These are phyloP conservation scores for Eucalyptus leucophloia DNA, from an alignment of 345 rosid species.

Conservation along the genomic window DNA sequence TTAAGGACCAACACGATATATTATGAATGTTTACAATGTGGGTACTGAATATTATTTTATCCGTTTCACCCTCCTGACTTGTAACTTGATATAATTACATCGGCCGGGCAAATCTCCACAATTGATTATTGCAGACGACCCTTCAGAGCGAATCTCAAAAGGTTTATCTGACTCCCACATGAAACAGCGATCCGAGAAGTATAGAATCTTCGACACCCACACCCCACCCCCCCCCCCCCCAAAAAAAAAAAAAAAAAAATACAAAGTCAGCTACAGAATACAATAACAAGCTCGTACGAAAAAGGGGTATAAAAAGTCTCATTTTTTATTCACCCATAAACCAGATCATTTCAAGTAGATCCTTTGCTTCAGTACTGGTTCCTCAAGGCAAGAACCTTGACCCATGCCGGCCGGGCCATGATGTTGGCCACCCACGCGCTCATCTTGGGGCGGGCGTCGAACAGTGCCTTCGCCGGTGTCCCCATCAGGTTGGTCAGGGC, in stretches of 20 bases:
- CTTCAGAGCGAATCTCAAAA: too few relatives aligned
- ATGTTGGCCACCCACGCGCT: constrained; percentile 11
- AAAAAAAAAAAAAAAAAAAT: too few relatives aligned
- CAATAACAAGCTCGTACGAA: accelerated
- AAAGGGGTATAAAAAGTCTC: accelerated
- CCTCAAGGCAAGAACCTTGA: constrained; percentile 39
- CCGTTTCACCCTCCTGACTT: accelerated
- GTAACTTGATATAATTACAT: too few relatives aligned
- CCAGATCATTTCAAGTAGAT: background rate
- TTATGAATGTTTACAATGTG: accelerated
- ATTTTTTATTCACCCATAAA: accelerated
- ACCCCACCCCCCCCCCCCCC: too few relatives aligned
- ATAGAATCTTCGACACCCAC: too few relatives aligned
- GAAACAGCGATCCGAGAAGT: too few relatives aligned
- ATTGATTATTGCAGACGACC: too few relatives aligned
- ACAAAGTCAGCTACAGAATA: too few relatives aligned
- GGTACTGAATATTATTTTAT: too few relatives aligned
- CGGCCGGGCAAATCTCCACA: too few relatives aligned
- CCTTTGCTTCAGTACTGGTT: background rate
- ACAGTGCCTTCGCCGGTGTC: background rate
- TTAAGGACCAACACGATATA: accelerated
- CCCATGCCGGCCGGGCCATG: constrained; percentile 16
- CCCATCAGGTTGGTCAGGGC: background rate
- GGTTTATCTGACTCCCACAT: too few relatives aligned
- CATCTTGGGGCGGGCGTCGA: constrained; percentile 4